phyloP scores from a whole-genome alignment of 768 basidiomycete genomes.

The Paxillus rubicundulus region DNA sequence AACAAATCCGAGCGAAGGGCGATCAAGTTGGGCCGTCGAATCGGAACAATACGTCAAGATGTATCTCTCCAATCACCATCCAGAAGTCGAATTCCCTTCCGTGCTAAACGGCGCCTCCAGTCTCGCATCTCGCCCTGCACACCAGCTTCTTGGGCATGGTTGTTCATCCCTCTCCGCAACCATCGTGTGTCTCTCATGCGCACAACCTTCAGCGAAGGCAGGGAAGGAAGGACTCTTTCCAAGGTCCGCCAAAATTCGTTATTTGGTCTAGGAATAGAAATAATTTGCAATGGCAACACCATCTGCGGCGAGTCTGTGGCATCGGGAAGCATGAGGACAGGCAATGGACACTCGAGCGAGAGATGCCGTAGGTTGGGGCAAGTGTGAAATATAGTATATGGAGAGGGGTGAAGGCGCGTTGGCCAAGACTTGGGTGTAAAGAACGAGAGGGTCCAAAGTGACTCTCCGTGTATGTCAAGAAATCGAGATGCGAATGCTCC shows the following conservation, averaged over 20 bases:
- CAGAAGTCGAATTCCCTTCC: slow-evolving; percentile 58
- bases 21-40: background rate
- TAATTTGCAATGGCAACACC: slow-evolving; percentile 47
- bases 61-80: slow-evolving; percentile 71
- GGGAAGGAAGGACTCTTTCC: slow-evolving; percentile 50
- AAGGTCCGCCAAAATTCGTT: slow-evolving; percentile 55
- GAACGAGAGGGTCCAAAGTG: slow-evolving; percentile 59
- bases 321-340: slow-evolving; percentile 39
- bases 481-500: slow-evolving; percentile 56
- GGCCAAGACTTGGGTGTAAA: slow-evolving; percentile 73
- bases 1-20: too few relatives aligned
- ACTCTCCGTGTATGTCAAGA: slow-evolving; percentile 55
- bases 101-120: slow-evolving; percentile 63
- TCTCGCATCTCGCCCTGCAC: slow-evolving; percentile 78
- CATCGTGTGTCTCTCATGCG: slow-evolving; percentile 69
- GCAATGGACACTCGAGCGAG: slow-evolving; percentile 69
- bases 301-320: slow-evolving; percentile 29
- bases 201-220: slow-evolving; percentile 57
- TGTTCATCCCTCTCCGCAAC: slow-evolving; percentile 65
- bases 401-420: slow-evolving; percentile 54
- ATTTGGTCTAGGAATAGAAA: slow-evolving; percentile 76
- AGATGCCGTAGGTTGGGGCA: slow-evolving; percentile 64
- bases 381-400: slow-evolving; percentile 43
- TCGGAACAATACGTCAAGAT: slow-evolving; percentile 6
- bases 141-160: slow-evolving; percentile 66